phyloP scores from a whole-genome alignment of 495 filamentous ascomycete species.

The Lasiosphaeris hirsuta region DNA sequence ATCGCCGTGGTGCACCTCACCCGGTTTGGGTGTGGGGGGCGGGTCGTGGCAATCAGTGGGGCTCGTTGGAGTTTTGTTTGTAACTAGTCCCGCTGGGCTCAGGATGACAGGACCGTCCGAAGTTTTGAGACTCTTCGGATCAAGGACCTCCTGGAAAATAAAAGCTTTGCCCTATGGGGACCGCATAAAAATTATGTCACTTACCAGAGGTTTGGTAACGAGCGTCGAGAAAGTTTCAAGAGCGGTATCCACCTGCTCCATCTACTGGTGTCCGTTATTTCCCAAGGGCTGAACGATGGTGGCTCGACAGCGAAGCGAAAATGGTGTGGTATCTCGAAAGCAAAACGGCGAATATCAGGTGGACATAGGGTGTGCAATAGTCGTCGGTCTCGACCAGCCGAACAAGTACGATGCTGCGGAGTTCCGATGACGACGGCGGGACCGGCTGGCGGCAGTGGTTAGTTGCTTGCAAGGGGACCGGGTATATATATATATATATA shows the following conservation, averaged over 20 bases:
- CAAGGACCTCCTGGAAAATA: no score
- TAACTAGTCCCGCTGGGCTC: no score
- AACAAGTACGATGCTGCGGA: conserved; percentile 22
- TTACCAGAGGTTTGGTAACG: conserved; percentile 1
- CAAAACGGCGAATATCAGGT: not conserved
- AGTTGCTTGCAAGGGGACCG: not conserved
- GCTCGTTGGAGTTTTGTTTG: no score
- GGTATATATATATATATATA: not conserved
- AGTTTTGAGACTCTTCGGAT: no score
- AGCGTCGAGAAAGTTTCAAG: conserved; percentile 12
- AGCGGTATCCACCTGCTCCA: conserved; percentile 15
- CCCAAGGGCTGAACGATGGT: not conserved
- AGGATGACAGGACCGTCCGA: no score
- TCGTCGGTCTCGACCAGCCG: not conserved
- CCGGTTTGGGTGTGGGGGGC: no score
- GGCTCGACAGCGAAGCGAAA: not conserved
- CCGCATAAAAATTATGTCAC: not conserved
- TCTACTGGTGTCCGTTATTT: conserved; percentile 2
- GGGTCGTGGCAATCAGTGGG: no score
- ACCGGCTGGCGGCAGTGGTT: conserved; percentile 11
- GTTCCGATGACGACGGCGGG: conserved; percentile 20
- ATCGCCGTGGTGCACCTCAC: no score
- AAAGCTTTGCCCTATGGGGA: no score
- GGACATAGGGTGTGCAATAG: not conserved
- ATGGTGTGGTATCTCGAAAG: not conserved